These are phyloP conservation scores for Dissophora globulifera DNA, from an alignment of 192 early-diverging fungal genomes.

Conservation along the genomic window DNA sequence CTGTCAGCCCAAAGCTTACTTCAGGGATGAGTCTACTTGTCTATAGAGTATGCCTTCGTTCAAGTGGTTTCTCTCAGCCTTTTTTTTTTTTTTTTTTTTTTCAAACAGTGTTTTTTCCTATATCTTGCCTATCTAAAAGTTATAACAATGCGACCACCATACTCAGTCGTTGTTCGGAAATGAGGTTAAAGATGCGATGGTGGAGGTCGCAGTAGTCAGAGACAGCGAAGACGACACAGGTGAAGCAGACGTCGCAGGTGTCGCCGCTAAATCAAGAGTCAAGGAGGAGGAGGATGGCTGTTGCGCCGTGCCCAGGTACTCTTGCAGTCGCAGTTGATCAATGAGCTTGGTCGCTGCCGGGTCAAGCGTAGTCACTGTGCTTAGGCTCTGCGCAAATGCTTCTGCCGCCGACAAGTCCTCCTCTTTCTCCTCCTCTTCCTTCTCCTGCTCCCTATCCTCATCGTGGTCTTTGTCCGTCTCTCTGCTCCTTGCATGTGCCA, in stretches of 20 bases:
- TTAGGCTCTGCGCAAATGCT: constrained; percentile 19
- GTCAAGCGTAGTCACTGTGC: constrained; percentile 15
- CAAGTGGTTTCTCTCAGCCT: not conserved
- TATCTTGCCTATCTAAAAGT: not conserved
- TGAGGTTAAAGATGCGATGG: too few relatives aligned
- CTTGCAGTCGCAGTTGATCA: constrained; percentile 27
- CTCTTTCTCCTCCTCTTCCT: not conserved
- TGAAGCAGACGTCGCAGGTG: too few relatives aligned
- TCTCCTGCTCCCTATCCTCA: too few relatives aligned
- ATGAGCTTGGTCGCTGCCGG: constrained; percentile 27
- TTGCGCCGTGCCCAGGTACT: constrained; percentile 7
- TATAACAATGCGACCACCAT: too few relatives aligned
- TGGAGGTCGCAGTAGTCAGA: too few relatives aligned
- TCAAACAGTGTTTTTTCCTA: not conserved
- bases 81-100: constrained; percentile 3
- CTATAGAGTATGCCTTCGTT: too few relatives aligned
- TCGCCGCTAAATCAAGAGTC: not conserved
- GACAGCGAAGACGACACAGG: too few relatives aligned
- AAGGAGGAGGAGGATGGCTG: not conserved
- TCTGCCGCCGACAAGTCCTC: constrained; percentile 4
- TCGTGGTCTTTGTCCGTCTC: too few relatives aligned
- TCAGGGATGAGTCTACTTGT: too few relatives aligned
- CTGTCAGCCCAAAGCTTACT: too few relatives aligned
- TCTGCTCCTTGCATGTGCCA: too few relatives aligned
- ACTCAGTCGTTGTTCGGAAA: too few relatives aligned